Base-by-base conservation (phyloP, 2,329 filamentous ascomycete genomes). In the Coleophoma eucalyptorum region DNA sequence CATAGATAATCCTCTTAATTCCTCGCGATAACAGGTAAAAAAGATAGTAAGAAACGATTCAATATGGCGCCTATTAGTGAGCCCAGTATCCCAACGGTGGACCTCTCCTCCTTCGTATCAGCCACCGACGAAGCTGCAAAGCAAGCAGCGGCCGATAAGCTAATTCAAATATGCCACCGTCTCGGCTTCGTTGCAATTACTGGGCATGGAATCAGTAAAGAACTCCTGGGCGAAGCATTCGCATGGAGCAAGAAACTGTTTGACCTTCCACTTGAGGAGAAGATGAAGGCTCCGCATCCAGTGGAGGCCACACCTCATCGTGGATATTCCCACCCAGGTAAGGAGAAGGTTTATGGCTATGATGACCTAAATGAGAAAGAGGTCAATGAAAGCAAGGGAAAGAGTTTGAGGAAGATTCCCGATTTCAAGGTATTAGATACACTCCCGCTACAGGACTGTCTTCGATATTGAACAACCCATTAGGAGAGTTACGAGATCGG, bases 401-500 rank as follows among this genome's bases (percentile, higher is more conserved):
- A 42, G 19, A 20, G 18, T 13, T 18, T 42, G 12, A 18, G 40
- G 8, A 42, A 19, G 31, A 32, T 31, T 18, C 43, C 43, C 15
- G 43, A 45, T 34, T 45, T 45, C 16, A 52, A 76, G 72, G 74
- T 26, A 26, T 26, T 26, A 5, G 26, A 26, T 26, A 26, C 26
- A 26, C 10, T 26, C 26, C 26, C 6, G 10, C 26, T 26, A 26
- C 26, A 26, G 10, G 26, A 5, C 26, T 26, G n/a, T n/a, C n/a
- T 8, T 26, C 10, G 10, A 26, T 26, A 26, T 26, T 8, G 10
- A 26, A 26, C 26, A 8, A 7, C 26, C 10, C 10, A 26, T 7
- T 6, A 26, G 26, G 26, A 77, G 58, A 72, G 70, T 49, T 77
- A 72, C 51, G 74, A 77, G 53, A 72, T 77, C 49, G 74, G 74